Evolutionary conservation across 495 filamentous ascomycete genomes (phyloP), one percentile per base, ranked within the genome.

Genomic region (Xylaria nigripes): DNA sequence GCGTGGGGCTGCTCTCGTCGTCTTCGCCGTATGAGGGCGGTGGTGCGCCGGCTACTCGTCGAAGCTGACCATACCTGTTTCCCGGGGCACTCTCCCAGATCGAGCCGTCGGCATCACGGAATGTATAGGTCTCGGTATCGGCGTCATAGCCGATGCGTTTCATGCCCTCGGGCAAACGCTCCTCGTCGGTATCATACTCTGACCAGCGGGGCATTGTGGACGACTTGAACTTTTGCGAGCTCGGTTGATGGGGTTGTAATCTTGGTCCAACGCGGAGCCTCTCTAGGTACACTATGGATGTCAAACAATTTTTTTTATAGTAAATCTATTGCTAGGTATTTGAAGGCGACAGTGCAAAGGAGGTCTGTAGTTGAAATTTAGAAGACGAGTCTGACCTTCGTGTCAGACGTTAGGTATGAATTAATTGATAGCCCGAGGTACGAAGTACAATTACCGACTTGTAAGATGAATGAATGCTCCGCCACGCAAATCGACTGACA

Each of bases 81-180:
- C 77, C 77, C 1, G 74, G 67, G 2, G 68, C 69, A 29, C 69
- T 67, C 59, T 75, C 69, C 70, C 71, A 80, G 56, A 59, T 42
- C 30, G 51, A 58, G 21, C 72, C 72, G 41, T 74, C 63, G 16
- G 56, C 41, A 55, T 75, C 70, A 45, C 65, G 70, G 67, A 71
- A 80, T 10, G 70, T 74, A 66, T 80, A 79, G 19, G 59, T 64
- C 51, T 78, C 69, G 3, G 64, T 70, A 56, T 78, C 75, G 60
- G 75, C 76, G 58, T 81, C 77, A 64, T 81, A 81, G 59, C 72
- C 76, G 24, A 77, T 64, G 51, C 76, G 72, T 16, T 63, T 51
- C 72, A 81, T 76, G 61, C 76, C 76, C 36, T 73, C 69, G 32
- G 77, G 77, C 21, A 81, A 68, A 43, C 77, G 77, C 44, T 76